These are phyloP conservation scores for Calocybe gangraenosa DNA, from an alignment of 768 basidiomycete genomes.

Conservation along the genomic window DNA sequence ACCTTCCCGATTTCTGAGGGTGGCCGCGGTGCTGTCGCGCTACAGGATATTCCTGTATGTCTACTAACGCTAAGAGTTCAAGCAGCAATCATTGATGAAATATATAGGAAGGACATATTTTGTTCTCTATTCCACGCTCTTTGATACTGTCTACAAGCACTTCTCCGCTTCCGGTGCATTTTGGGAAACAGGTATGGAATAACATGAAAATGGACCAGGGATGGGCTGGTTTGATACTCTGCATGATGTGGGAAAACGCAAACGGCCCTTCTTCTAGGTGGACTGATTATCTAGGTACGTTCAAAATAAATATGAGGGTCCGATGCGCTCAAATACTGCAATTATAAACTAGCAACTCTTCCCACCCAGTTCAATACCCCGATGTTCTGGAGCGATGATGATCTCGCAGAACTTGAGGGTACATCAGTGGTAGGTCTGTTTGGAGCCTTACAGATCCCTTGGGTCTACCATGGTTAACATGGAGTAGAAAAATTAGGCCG, in stretches of 20 bases:
- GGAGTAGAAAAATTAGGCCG: constrained; percentile 80
- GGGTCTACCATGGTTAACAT: constrained; percentile 2
- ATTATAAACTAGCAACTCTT: constrained; percentile 45
- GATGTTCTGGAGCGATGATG: constrained; percentile 87
- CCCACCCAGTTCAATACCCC: constrained; percentile 80
- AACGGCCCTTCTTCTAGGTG: constrained; percentile 60
- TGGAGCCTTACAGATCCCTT: constrained; percentile 1
- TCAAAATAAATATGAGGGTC: background rate
- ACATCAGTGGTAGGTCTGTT: constrained; percentile 83
- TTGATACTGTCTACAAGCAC: constrained; percentile 79
- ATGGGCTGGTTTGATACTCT: constrained; percentile 87
- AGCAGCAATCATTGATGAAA: constrained; percentile 1
- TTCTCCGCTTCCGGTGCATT: constrained; percentile 53
- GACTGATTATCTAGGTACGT: constrained; percentile 67
- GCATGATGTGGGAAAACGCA: constrained; percentile 93
- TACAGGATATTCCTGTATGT: constrained; percentile 66
- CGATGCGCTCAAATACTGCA: background rate
- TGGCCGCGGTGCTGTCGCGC: constrained; percentile 73
- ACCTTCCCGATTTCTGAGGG: constrained; percentile 45
- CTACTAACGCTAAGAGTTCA: background rate
- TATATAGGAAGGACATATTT: constrained; percentile 60
- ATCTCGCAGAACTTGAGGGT: constrained; percentile 71
- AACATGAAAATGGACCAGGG: constrained; percentile 54
- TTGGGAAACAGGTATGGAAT: constrained; percentile 68
- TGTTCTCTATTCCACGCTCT: constrained; percentile 80